Base-by-base conservation (phyloP, 352 stramenopile species). In the Plasmopara viticola region DNA sequence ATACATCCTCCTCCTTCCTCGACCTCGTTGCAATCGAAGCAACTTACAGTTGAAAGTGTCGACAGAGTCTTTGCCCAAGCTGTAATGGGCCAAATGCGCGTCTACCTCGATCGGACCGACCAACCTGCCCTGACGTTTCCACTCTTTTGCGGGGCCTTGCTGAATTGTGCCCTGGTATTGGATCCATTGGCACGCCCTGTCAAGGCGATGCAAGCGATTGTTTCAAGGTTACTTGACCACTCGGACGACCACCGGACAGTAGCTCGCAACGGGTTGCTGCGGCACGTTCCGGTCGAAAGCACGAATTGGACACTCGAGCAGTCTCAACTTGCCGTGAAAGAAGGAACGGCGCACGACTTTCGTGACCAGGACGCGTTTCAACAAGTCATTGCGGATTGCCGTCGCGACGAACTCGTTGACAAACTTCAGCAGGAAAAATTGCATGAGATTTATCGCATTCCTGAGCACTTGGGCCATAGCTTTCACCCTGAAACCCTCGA, bases 11-110 rank as follows among this genome's bases (percentile, higher is more conserved):
- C n/a, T 18, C 34, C 3, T 9, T 48, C n/a, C 15, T 25, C 20
- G 20, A 53, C 39, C 13, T 17, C 15, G 45, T 14, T 18, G 6
- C 14, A 14, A 35, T 35, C 31, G 1, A 51, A 44, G n/a, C 33
- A 53, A 12, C 48, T 66, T 39, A 13, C 30, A 12, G 18, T 47
- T 25, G 15, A 55, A 5, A 54, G 51, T 12, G 58, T 78, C 5
- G 74, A 84, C 51, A 47, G 43, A 17, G 64, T 84, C 15, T 87
- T 87, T 47, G 76, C 73, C 0, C 60, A 83, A 38, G 72, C 76
- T 0, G 63, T 70, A 9, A 56, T 87, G 44, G 76, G 76, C 34
- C 83, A 84, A 48, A 62, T 87, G 37, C 71, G 76, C 28, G 59
- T 74, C 38, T 83, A 81, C 34, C 44, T 87, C 4, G 76, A 87